Evolutionary conservation across 805 yeast genomes (phyloP).

Genomic region (Kodamaea kakaduensis): DNA sequence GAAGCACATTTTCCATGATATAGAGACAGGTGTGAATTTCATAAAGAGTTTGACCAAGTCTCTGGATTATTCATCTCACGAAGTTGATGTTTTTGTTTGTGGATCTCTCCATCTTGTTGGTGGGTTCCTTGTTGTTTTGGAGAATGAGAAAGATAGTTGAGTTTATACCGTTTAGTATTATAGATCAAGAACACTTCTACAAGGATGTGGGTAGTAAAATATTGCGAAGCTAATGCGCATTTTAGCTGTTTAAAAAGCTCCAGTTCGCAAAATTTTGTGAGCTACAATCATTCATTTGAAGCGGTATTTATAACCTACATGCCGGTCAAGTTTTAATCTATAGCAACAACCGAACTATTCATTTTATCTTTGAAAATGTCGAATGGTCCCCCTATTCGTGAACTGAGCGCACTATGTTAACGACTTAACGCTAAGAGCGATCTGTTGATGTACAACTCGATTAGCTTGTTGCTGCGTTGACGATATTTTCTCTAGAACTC

Average conservation of each 20-base stretch:
- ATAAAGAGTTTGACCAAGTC: conserved; percentile 43
- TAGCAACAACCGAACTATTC: no score
- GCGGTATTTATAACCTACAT: not conserved
- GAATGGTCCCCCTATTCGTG: no score
- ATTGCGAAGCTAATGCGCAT: no score
- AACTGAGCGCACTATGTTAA: no score
- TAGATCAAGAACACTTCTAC: no score
- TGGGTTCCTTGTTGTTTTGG: conserved; percentile 83
- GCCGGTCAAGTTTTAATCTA: no score
- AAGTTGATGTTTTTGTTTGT: conserved; percentile 77
- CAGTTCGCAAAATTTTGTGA: conserved; percentile 6
- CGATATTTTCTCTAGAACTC: conserved; percentile 41
- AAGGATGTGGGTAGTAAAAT: no score
- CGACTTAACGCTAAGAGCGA: no score
- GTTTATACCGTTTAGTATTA: no score
- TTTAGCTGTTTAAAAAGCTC: no score
- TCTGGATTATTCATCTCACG: conserved; percentile 19
- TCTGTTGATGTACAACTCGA: no score
- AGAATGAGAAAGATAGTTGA: conserved; percentile 41
- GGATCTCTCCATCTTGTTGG: conserved; percentile 96
- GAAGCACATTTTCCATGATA: conserved; percentile 59
- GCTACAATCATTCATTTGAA: not conserved
- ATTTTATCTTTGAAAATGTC: no score
- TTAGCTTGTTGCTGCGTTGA: conserved; percentile 18
- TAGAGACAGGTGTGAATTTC: conserved; percentile 66